These are phyloP conservation scores for Globisporangium cylindrosporum DNA, from an alignment of 352 stramenopile genomes.

Conservation along the genomic window DNA sequence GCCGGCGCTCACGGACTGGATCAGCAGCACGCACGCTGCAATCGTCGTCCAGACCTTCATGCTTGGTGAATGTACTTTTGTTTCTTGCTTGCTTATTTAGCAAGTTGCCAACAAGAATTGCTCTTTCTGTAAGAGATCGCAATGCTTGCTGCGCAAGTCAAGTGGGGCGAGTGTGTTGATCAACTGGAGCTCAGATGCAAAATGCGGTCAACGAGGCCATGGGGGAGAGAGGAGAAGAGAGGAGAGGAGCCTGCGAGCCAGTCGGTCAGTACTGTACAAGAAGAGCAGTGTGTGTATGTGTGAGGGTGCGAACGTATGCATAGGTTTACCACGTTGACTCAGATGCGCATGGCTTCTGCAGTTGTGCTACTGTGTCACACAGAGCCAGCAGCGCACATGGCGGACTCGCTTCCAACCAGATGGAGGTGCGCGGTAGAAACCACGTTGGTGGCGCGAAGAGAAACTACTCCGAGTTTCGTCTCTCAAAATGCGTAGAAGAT, in stretches of 20 bases:
- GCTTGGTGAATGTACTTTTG: not conserved
- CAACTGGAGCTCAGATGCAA: constrained; percentile 4
- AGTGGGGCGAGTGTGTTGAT: not conserved
- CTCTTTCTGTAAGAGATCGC: constrained; percentile 8
- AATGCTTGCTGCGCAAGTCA: not conserved
- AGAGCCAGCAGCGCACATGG: constrained; percentile 6
- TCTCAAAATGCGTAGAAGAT: not conserved
- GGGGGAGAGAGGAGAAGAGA: no score
- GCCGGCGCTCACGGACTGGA: not conserved
- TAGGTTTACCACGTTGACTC: not conserved
- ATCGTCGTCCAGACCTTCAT: constrained; percentile 4
- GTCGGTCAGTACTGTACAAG: no score
- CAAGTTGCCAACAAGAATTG: not conserved
- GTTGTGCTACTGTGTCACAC: not conserved
- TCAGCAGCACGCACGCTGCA: not conserved
- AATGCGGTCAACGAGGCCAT: not conserved
- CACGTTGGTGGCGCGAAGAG: not conserved
- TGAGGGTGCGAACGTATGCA: not conserved
- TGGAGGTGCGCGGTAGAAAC: not conserved
- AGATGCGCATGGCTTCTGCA: not conserved
- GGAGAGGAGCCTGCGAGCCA: not conserved
- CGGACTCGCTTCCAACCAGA: not conserved
- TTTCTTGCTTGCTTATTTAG: not conserved
- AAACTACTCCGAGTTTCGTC: not conserved
- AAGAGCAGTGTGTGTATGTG: no score